Percentiles rank a stretch among this genome's conserved stretches.
phyloP scores from a whole-genome alignment of 2,329 filamentous ascomycete species.

The Pestalotiopsis sp. region DNA sequence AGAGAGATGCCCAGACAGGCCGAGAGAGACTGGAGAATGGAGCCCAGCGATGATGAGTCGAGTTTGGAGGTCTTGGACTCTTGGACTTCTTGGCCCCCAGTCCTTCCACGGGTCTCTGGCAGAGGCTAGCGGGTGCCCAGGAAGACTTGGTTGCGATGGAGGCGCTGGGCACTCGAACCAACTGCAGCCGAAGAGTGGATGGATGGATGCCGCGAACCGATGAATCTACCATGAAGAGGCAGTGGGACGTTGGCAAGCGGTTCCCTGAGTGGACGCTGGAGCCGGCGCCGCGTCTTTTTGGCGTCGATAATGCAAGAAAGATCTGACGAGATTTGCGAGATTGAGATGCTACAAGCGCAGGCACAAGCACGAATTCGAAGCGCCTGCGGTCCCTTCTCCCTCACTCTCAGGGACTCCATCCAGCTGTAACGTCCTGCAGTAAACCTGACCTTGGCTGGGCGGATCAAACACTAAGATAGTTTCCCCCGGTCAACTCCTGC shows the following conservation, averaged over 20 bases:
- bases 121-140: background rate
- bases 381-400: background rate
- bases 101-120: background rate
- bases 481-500: background rate
- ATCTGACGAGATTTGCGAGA: background rate
- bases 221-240: background rate
- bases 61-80: background rate
- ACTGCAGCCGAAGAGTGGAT: background rate
- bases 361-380: background rate
- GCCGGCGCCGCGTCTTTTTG: background rate
- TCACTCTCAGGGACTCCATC: background rate
- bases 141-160: background rate
- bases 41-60: background rate
- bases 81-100: background rate
- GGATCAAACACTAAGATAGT: conserved; percentile 9
- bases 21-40: background rate
- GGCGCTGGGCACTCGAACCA: background rate
- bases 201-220: background rate
- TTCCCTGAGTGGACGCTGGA: background rate
- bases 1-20: conserved; percentile 9
- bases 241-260: background rate
- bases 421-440: conserved; percentile 8
- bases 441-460: conserved; percentile 9
- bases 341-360: background rate
- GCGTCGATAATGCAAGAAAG: background rate